Percentiles rank a stretch among this genome's conserved stretches.
Evolutionary conservation across 163 green algal species (phyloP).

Genomic region (Scenedesmus sp.): DNA sequence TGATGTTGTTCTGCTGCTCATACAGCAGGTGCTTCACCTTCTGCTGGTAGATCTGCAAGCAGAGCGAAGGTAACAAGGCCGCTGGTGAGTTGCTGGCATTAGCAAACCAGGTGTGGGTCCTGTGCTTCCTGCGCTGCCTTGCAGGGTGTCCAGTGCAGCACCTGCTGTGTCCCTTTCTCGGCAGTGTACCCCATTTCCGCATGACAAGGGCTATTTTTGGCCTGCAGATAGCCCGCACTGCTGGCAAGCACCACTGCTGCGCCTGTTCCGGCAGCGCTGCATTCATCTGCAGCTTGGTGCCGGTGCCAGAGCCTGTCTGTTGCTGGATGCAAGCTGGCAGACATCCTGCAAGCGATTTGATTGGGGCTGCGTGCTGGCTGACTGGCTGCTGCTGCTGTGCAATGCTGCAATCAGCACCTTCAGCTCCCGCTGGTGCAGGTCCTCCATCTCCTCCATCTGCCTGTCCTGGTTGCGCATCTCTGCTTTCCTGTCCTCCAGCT

Average conservation of each 20-base stretch:
- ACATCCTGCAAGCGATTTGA: background rate
- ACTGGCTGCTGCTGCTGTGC: background rate
- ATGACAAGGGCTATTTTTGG: too few relatives aligned
- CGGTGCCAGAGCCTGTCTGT: background rate
- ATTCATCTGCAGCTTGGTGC: too few relatives aligned
- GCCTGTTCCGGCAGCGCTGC: too few relatives aligned
- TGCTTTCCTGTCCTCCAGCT: constrained; percentile 84
- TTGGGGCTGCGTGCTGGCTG: background rate
- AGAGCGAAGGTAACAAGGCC: background rate
- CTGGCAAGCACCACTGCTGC: too few relatives aligned
- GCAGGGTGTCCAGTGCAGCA: background rate
- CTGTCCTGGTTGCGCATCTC: constrained; percentile 91
- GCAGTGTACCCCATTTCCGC: too few relatives aligned
- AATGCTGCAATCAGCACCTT: constrained; percentile 65
- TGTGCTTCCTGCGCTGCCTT: background rate
- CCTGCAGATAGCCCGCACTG: too few relatives aligned
- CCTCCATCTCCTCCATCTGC: constrained; percentile 92
- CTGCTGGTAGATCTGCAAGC: constrained; percentile 90
- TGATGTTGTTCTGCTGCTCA: constrained; percentile 93
- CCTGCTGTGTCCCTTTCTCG: too few relatives aligned
- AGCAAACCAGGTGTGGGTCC: too few relatives aligned
- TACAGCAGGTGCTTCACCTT: constrained; percentile 97
- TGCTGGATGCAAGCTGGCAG: background rate
- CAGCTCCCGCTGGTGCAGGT: constrained; percentile 90
- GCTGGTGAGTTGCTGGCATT: background rate